These are phyloP conservation scores for Buddleja alternifolia DNA, from an alignment of 257 asterid species.

Conservation along the genomic window DNA sequence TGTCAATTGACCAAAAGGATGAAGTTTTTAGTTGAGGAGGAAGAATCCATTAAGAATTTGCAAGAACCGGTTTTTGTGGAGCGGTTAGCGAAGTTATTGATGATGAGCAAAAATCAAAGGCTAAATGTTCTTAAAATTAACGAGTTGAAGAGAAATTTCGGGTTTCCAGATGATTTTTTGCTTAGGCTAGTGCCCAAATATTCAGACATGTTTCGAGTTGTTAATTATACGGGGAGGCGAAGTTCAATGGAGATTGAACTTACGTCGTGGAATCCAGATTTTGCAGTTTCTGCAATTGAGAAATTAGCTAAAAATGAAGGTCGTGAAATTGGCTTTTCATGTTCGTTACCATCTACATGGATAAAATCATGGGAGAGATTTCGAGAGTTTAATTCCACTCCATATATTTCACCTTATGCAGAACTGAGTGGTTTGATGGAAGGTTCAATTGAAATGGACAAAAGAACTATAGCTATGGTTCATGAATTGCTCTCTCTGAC, in stretches of 20 bases:
- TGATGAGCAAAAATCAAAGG: conserved; percentile 82
- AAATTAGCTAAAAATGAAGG: conserved; percentile 50
- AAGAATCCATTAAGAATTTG: conserved; percentile 68
- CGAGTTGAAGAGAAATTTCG: conserved; percentile 71
- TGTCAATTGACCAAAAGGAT: conserved; percentile 69
- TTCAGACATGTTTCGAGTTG: conserved; percentile 65
- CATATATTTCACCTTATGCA: conserved; percentile 75
- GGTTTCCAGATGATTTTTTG: conserved; percentile 90
- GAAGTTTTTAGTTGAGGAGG: conserved; percentile 81
- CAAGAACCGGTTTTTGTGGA: conserved; percentile 70
- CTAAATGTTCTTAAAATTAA: conserved; percentile 67
- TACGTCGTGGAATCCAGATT: conserved; percentile 59
- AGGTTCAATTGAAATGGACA: conserved; percentile 73
- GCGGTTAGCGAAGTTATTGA: conserved; percentile 74
- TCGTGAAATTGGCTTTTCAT: conserved; percentile 56
- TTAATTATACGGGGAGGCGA: conserved; percentile 68
- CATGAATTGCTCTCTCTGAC: conserved; percentile 82
- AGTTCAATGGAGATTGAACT: conserved; percentile 90
- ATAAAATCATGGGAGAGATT: conserved; percentile 78
- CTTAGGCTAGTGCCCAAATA: conserved; percentile 79
- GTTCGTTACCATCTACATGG: conserved; percentile 75
- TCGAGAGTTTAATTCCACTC: conserved; percentile 73
- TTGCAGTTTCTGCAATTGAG: conserved; percentile 71
- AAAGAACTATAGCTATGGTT: conserved; percentile 68
- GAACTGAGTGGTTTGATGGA: conserved; percentile 42